phyloP scores from a whole-genome alignment of 768 basidiomycete genomes.

The Gloeopeniophorella convolvens region DNA sequence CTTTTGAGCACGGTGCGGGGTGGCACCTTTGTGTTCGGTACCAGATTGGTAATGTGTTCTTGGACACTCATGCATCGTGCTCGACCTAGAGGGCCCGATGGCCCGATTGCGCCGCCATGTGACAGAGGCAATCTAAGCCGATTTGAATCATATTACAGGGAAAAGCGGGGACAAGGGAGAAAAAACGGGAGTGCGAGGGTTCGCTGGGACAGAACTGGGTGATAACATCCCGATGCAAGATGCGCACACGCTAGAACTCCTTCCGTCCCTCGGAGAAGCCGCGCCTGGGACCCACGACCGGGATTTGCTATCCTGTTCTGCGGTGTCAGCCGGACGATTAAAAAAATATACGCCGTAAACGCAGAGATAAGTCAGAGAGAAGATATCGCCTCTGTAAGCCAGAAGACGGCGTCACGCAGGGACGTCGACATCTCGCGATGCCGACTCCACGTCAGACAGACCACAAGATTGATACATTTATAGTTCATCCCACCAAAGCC shows the following conservation, averaged over 20 bases:
- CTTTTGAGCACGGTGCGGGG: background rate
- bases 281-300: background rate
- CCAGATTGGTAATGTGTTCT: background rate
- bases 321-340: background rate
- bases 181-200: background rate
- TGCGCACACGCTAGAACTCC: background rate
- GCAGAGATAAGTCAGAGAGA: conserved; percentile 11
- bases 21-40: background rate
- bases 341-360: background rate
- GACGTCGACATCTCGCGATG: conserved; percentile 8
- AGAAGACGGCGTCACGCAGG: conserved; percentile 8
- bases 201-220: background rate
- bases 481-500: conserved; percentile 13
- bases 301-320: conserved; percentile 1
- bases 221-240: background rate
- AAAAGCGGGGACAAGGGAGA: background rate
- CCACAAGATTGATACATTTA: background rate
- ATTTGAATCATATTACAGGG: background rate
- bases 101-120: background rate
- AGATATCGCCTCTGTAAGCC: conserved; percentile 5
- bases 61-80: background rate
- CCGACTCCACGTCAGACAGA: conserved; percentile 14
- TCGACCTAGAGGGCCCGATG: no score
- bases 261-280: background rate
- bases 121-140: background rate